A percentile compares a stretch with the other conserved stretches of the same genome.
Evolutionary conservation across 305 asterid genomes (phyloP).

Genomic region (Fraxinus velutina): DNA sequence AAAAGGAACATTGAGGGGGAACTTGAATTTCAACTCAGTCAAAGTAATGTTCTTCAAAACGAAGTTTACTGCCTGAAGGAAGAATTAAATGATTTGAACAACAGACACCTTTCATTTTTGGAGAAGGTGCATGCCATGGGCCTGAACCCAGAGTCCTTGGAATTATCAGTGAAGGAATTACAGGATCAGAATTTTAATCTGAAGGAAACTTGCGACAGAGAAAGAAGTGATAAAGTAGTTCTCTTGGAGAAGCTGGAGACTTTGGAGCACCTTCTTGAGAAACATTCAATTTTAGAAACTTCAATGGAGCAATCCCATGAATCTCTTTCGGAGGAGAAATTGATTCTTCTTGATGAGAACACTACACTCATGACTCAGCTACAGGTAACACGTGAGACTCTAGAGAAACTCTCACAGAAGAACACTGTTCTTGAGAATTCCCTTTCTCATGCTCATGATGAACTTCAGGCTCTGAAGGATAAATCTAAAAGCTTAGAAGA

Average conservation of each 20-base stretch:
- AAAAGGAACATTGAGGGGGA: constrained; percentile 75
- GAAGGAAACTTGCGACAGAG: constrained; percentile 54
- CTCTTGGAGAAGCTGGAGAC: constrained; percentile 64
- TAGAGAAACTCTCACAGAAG: constrained; percentile 59
- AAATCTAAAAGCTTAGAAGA: constrained; percentile 71
- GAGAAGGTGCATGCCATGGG: constrained; percentile 68
- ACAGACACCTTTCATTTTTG: constrained; percentile 50
- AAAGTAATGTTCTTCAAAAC: constrained; percentile 88
- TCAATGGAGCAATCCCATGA: constrained; percentile 64
- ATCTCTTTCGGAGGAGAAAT: constrained; percentile 63
- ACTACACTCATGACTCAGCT: constrained; percentile 49
- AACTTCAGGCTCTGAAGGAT: constrained; percentile 57
- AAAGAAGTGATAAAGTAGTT: constrained; percentile 60
- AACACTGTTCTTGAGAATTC: constrained; percentile 59
- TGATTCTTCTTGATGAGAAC: constrained; percentile 62
- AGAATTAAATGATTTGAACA: constrained; percentile 65
- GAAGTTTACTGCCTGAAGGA: constrained; percentile 88
- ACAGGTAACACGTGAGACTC: constrained; percentile 53
- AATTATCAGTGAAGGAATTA: constrained; percentile 61
- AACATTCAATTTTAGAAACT: constrained; percentile 73
- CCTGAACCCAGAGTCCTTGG: constrained; percentile 55
- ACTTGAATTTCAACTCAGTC: constrained; percentile 74
- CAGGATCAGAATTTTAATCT: constrained; percentile 55
- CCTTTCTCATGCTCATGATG: constrained; percentile 58
- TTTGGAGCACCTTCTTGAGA: constrained; percentile 78